Percentiles rank a stretch among this genome's conserved stretches.
These are phyloP conservation scores for Macrocybe gigantea DNA, from an alignment of 768 basidiomycete species.

Conservation along the genomic window DNA sequence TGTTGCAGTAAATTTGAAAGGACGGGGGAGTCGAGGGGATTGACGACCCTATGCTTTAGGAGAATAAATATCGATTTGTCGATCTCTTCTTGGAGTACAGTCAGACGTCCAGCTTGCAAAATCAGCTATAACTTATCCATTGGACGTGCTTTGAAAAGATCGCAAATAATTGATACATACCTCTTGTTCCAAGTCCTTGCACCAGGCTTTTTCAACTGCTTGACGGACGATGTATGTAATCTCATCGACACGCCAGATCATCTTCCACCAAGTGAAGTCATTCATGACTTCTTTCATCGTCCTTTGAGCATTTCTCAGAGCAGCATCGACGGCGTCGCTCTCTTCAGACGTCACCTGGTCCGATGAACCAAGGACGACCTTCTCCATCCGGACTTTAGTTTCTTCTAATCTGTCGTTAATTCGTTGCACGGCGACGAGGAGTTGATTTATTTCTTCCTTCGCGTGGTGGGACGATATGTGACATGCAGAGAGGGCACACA, in stretches of 20 bases:
- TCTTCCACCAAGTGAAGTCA: slow-evolving; percentile 40
- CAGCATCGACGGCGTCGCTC: slow-evolving; percentile 25
- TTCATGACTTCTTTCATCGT: slow-evolving; percentile 35
- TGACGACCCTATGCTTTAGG: slow-evolving; percentile 28
- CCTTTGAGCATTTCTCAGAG: slow-evolving; percentile 29
- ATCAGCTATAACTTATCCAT: slow-evolving; percentile 40
- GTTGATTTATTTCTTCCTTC: slow-evolving; percentile 26
- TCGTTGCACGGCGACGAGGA: slow-evolving; percentile 26
- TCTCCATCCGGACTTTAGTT: slow-evolving; percentile 25
- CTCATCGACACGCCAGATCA: slow-evolving; percentile 41
- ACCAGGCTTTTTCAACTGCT: slow-evolving; percentile 36
- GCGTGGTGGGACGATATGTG: slow-evolving; percentile 21
- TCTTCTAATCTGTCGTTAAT: slow-evolving; percentile 34
- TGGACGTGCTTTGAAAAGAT: neutral
- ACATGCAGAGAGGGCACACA: slow-evolving; percentile 33
- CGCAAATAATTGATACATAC: slow-evolving; percentile 19
- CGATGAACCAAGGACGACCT: slow-evolving; percentile 30
- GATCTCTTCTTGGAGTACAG: slow-evolving; percentile 37
- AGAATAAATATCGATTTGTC: slow-evolving; percentile 34
- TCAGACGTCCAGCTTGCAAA: slow-evolving; percentile 57
- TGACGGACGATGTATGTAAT: slow-evolving; percentile 29
- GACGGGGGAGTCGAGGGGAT: slow-evolving; percentile 45
- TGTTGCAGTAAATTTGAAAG: slow-evolving; percentile 57
- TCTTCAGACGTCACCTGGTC: slow-evolving; percentile 5
- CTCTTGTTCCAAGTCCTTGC: slow-evolving; percentile 43